phyloP scores from a whole-genome alignment of 345 rosid genomes.

The Pistacia integerrima region DNA sequence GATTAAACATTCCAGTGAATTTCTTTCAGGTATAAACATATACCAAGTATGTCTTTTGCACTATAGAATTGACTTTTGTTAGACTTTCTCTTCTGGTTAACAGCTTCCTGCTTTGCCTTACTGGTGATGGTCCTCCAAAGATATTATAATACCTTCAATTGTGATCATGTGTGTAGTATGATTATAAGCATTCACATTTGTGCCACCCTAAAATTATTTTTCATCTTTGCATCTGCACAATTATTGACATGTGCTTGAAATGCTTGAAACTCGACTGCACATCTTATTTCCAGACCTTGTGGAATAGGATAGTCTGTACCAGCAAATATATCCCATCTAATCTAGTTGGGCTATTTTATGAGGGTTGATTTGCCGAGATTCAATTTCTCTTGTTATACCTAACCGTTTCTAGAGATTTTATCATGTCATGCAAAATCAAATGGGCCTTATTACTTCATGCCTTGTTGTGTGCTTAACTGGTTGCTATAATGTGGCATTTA shows the following conservation, averaged over 20 bases:
- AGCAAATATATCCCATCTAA: neutral
- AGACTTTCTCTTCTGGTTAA: conserved; percentile 2
- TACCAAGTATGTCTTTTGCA: neutral
- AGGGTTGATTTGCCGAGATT: neutral
- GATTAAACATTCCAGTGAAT: conserved; percentile 64
- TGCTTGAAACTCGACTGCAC: neutral
- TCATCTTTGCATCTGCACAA: neutral
- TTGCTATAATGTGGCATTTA: neutral
- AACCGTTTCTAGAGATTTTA: neutral
- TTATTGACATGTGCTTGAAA: neutral
- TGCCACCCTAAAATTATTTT: neutral
- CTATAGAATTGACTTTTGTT: neutral
- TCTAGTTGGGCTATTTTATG: neutral
- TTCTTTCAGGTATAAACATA: conserved; percentile 59
- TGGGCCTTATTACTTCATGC: neutral
- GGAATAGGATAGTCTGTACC: neutral
- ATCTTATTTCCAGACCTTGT: neutral
- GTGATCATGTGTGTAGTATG: neutral
- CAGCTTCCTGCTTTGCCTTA: neutral
- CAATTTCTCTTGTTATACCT: neutral
- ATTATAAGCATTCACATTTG: neutral
- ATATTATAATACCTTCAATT: neutral
- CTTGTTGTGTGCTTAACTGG: neutral
- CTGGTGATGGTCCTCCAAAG: neutral
- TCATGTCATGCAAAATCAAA: neutral